These are phyloP conservation scores for Bisporella sp. DNA, from an alignment of 2,329 filamentous ascomycete genomes.

Conservation along the genomic window DNA sequence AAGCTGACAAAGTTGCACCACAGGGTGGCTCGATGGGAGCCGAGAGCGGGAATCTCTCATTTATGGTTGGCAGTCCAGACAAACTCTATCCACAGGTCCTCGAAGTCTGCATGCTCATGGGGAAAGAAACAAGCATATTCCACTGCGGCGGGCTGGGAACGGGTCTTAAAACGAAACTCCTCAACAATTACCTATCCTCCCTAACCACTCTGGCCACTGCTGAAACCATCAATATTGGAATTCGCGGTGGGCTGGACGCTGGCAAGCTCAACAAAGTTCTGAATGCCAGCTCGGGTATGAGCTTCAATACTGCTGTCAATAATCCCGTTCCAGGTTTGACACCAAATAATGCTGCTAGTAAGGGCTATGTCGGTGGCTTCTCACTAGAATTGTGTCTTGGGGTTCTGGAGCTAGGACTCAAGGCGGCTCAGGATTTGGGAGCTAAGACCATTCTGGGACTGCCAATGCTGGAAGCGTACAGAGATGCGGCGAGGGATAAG, in stretches of 20 bases:
- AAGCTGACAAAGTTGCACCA: too few relatives aligned
- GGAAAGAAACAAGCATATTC: slow-evolving; percentile 38
- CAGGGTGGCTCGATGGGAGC: slow-evolving; percentile 29
- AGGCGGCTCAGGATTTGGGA: slow-evolving; percentile 42
- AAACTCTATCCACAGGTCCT: slow-evolving; percentile 34
- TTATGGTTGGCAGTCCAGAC: slow-evolving; percentile 29
- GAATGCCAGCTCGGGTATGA: slow-evolving; percentile 35
- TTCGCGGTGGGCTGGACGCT: slow-evolving; percentile 48
- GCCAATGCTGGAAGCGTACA: too few relatives aligned
- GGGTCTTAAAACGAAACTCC: slow-evolving; percentile 50
- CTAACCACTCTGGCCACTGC: slow-evolving; percentile 50
- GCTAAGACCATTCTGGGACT: too few relatives aligned
- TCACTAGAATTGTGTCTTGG: slow-evolving; percentile 52
- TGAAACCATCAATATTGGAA: slow-evolving; percentile 55
- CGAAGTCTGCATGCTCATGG: slow-evolving; percentile 43
- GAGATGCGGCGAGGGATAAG: too few relatives aligned
- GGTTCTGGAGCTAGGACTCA: slow-evolving; percentile 47
- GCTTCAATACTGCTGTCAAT: slow-evolving; percentile 25
- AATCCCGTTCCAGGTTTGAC: slow-evolving; percentile 29
- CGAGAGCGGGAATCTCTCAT: slow-evolving; percentile 27
- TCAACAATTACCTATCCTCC: slow-evolving; percentile 54
- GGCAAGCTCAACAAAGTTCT: slow-evolving; percentile 43
- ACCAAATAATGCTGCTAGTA: slow-evolving; percentile 22
- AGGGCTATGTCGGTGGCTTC: slow-evolving; percentile 41
- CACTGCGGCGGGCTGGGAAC: slow-evolving; percentile 47